Evolutionary conservation across 345 rosid genomes (phyloP).

Genomic region (Citrus maxima): DNA sequence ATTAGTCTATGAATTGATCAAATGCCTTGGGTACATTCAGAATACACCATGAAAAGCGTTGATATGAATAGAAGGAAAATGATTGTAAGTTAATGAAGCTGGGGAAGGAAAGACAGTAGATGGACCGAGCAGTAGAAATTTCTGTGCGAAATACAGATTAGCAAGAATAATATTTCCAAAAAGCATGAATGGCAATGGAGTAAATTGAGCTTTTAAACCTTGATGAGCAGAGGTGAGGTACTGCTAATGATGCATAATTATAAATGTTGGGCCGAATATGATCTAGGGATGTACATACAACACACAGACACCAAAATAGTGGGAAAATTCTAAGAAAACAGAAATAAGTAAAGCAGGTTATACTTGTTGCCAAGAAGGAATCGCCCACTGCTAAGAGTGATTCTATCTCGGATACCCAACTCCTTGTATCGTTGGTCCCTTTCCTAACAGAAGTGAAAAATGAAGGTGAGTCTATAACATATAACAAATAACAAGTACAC

Average conservation of each 20-base stretch:
- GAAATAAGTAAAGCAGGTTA: constrained; percentile 10
- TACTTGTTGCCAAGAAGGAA: constrained; percentile 95
- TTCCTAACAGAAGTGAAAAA: constrained; percentile 43
- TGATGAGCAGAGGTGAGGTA: neutral
- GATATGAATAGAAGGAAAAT: neutral
- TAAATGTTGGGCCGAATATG: neutral
- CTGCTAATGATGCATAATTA: neutral
- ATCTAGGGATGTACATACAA: neutral
- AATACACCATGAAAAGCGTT: neutral
- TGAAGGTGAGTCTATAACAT: constrained; percentile 9
- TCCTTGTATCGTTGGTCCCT: constrained; percentile 96
- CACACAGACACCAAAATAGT: neutral
- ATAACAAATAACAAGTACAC: neutral
- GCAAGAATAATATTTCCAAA: neutral
- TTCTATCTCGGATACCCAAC: constrained; percentile 91
- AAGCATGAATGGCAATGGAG: neutral
- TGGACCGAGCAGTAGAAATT: neutral
- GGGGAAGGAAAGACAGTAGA: neutral
- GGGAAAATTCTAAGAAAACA: neutral
- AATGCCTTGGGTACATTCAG: neutral
- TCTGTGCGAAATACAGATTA: neutral
- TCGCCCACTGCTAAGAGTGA: constrained; percentile 91
- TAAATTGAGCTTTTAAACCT: neutral
- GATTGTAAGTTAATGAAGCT: neutral
- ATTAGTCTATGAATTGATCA: neutral